Base-by-base conservation (phyloP, 1,284 basidiomycete genomes). In the Paramarasmius palmivorus region DNA sequence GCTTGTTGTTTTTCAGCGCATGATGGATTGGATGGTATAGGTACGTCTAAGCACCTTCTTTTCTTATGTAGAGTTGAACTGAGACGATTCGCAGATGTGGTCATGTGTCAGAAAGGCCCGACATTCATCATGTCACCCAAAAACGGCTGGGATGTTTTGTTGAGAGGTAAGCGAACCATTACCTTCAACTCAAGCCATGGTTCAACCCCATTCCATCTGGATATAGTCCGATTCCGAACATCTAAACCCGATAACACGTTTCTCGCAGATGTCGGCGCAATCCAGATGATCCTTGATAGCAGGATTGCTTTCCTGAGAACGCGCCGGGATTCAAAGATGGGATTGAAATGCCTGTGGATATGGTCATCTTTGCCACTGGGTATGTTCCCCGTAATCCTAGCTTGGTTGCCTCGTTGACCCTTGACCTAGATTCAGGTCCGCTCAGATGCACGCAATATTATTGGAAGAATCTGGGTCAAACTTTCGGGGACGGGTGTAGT, bases 241-340 rank as follows among this genome's bases (percentile, higher is more conserved):
- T 1, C n/a, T n/a, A n/a, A n/a, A n/a, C n/a, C n/a, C n/a, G n/a
- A n/a, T n/a, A n/a, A n/a, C n/a, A n/a, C n/a, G 76, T 75, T 62
- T 22, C n/a, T 7, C n/a, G 67, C 73, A 71, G 84, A 87, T 56
- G 78, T 81, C 38, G 88, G 87, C 51, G 83, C 79, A 22, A 83
- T 81, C 55, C 78, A 88, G 63, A 67, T 81, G 58, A 79, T 90
- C 60, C 76, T 82, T 55, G 81, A 87, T 56, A 81, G 83, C 25
- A 76, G 81, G 60, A 74, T 52, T 62, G 63, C 32, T 78, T 76
- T 59, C 78, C 74, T 2, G 69, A 73, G 55, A 71, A n/a, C 15
- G 75, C 74, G 1, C 61, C 84, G 15, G 68, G 70, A 40, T 84
- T 85, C 58, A 73, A 73, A 52, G 74, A 86, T 53, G 81, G 81